Evolutionary conservation across 768 basidiomycete genomes (phyloP), one percentile per base, ranked within the genome.

Genomic region (Termitomyces sp.): DNA sequence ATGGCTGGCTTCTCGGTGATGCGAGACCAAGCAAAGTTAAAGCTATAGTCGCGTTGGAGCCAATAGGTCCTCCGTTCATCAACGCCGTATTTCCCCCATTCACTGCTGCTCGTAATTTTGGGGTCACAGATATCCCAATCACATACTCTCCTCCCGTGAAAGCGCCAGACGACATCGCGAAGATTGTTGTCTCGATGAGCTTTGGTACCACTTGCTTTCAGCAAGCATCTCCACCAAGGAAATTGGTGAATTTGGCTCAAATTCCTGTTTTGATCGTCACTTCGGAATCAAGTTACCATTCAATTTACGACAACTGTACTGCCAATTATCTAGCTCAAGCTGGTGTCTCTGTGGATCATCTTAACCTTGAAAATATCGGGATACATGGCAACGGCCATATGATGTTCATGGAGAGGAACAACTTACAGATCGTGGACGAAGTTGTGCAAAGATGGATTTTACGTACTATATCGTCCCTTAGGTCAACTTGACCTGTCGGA

Each of bases 371-470:
- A n/a, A 71, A 73, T 33, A 61, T 78, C 1, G 81, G 81, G 8
- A 78, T 83, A 24, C 73, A 68, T 54, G 81, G 81, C 45, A 83
- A 83, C 61, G 81, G 78, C 1, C 81, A 83, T 67, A 76, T 83
- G 76, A 76, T 83, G 70, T 81, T 82, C 60, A 79, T 83, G 77
- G 81, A 83, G 57, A 75, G 72, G 58, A 83, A 83, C 63, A 74
- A 68, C 11, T 57, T 76, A 39, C 70, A 74, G 49, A 79, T 83
- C 39, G 79, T 68, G 13, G 74, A 71, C 6, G 44, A 68, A 33
- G 76, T 81, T 36, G 51, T 52, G 22, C 34, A 52, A 24, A 37
- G 9, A 39, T 52, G 51, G 51, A 52, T 52, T 52, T 36, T 6
- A 24, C 51, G 34, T 52, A 52, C 51, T 37, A 24, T 37, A 24